phyloP scores from a whole-genome alignment of 176 grass and related monocot species.

The Guadua angustifolia region DNA sequence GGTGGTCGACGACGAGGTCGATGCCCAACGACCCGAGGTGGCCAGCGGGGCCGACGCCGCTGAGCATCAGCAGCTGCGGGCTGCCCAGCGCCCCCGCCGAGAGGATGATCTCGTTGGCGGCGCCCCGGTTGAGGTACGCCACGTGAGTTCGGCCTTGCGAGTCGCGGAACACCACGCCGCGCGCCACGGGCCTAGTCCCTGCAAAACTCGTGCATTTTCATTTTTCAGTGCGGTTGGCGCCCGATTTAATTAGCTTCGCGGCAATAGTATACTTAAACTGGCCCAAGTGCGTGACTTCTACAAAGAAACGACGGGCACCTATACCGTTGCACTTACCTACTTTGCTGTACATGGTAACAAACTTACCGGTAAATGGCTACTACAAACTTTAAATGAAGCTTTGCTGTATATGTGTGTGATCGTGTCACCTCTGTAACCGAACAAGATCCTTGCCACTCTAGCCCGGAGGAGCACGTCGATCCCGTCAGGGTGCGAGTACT shows the following conservation, averaged over 20 bases:
- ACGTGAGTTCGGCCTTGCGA: conserved; percentile 43
- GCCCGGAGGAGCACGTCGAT: conserved; percentile 58
- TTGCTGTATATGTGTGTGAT: neutral
- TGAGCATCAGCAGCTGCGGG: conserved; percentile 88
- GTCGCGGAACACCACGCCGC: conserved; percentile 72
- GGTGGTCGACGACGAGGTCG: conserved; percentile 57
- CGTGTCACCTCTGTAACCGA: conserved; percentile 35
- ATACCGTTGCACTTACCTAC: neutral
- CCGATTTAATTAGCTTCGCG: neutral
- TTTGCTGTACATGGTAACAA: neutral
- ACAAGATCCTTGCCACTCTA: conserved; percentile 50
- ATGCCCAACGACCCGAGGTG: conserved; percentile 69
- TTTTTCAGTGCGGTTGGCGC: neutral
- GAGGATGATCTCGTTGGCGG: conserved; percentile 67
- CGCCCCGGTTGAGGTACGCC: conserved; percentile 57
- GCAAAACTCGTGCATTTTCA: neutral
- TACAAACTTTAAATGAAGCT: conserved; percentile 4
- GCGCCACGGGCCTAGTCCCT: conserved; percentile 57
- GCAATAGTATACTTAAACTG: neutral
- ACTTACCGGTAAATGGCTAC: neutral
- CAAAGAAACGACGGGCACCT: conserved; percentile 27
- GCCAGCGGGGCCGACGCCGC: conserved; percentile 69
- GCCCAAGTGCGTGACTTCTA: neutral
- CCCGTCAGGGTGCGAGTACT: conserved; percentile 39
- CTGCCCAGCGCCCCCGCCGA: conserved; percentile 80